Base-by-base conservation (phyloP, 192 early-diverging fungal genomes). In the Backusella macrospora region DNA sequence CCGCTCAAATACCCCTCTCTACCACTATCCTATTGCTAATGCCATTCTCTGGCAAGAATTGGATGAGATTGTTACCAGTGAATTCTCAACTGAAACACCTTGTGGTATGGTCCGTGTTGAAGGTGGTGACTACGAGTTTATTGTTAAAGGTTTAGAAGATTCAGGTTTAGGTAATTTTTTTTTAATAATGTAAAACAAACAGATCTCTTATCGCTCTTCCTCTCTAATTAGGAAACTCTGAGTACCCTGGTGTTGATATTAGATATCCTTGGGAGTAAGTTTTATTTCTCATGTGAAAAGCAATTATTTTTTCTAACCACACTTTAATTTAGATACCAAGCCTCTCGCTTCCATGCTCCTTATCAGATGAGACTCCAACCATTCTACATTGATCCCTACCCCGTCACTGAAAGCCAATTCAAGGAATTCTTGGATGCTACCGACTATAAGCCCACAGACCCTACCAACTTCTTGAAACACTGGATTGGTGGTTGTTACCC, bases 191-290 rank as follows among this genome's bases (percentile, higher is more conserved):
- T 18, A 52, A 16, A 48, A 48, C 18, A 52, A 7, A 52, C 16
- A 4, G 7, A 52, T 52, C 49, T 52, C 18, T 52, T 21, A 52
- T 52, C 49, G 18, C 6, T 8, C 29, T 23, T 52, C 5, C 21
- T 18, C 18, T 52, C 18, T 18, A 52, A 52, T 52, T 18, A 64
- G 62, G 62, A 5, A 44, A 40, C 23, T 38, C 37, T 40, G 73
- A 74, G 37, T 74, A 74, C 23, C 64, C 73, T 43, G 73, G 73
- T n/a, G 73, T 67, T 44, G 73, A 74, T 44, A 43, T 74, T 42
- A 65, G 40, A 49, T 74, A 74, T 43, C 73, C 73, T 52, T 74
- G 73, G 73, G 73, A 74, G 71, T 72, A 72, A 72, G 71, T 72
- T 13, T 21, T 48, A 59, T n/a, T 71, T 18, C n/a, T 71, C 14